Percentiles rank a stretch among this genome's conserved stretches.
Evolutionary conservation across 2,329 filamentous ascomycete species (phyloP).

Genomic region (Xylaria sp.): DNA sequence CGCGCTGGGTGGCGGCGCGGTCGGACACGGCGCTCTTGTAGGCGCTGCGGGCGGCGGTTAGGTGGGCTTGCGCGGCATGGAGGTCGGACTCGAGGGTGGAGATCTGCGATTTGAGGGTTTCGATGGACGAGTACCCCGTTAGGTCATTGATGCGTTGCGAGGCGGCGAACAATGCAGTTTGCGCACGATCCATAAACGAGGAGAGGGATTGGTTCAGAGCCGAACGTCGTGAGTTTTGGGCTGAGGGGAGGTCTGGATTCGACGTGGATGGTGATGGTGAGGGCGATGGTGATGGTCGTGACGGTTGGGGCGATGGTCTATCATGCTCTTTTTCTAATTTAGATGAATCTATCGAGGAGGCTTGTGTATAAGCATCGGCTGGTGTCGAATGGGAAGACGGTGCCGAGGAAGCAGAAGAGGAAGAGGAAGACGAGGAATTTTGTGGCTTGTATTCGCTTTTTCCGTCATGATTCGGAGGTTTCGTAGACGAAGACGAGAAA

Average conservation of each 20-base stretch:
- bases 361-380: slow-evolving; percentile 6
- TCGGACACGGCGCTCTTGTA: slow-evolving; percentile 88
- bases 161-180: slow-evolving; percentile 84
- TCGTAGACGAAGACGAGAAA: slow-evolving; percentile 49
- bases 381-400: slow-evolving; percentile 18
- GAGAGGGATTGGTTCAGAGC: slow-evolving; percentile 64
- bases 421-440: slow-evolving; percentile 14
- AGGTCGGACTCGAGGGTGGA: slow-evolving; percentile 71
- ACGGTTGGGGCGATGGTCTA: slow-evolving; percentile 22
- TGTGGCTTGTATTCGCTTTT: slow-evolving; percentile 10
- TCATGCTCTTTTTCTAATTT: slow-evolving; percentile 20
- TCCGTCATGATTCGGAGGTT: slow-evolving; percentile 38
- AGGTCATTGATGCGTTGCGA: slow-evolving; percentile 92
- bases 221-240: slow-evolving; percentile 57
- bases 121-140: slow-evolving; percentile 93
- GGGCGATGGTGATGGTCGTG: slow-evolving; percentile 26
- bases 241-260: slow-evolving; percentile 57
- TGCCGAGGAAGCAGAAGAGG: slow-evolving; percentile 16
- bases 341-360: slow-evolving; percentile 16
- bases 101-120: slow-evolving; percentile 84
- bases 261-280: slow-evolving; percentile 19
- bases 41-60: slow-evolving; percentile 76
- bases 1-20: slow-evolving; percentile 89
- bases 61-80: slow-evolving; percentile 68
- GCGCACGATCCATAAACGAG: slow-evolving; percentile 86